These are phyloP conservation scores for Flagelloscypha sp. DNA, from an alignment of 768 basidiomycete genomes.

Conservation along the genomic window DNA sequence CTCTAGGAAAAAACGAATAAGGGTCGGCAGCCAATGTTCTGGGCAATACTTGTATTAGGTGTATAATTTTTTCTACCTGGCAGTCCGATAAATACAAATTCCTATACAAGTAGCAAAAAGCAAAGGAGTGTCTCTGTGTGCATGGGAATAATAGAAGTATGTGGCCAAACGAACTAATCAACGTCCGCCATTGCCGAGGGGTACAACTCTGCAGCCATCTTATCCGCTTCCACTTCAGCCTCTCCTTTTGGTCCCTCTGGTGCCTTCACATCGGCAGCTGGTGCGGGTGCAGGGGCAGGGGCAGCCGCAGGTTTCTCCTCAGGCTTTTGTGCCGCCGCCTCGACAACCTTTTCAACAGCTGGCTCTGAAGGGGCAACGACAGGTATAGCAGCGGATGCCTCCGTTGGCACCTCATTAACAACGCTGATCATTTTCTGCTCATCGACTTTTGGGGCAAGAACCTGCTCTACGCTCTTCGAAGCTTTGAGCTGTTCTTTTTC, in stretches of 20 bases:
- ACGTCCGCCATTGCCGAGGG: slow-evolving; percentile 18
- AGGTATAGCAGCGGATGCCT: too few species aligned
- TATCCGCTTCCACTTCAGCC: slow-evolving; percentile 41
- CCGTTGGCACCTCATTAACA: too few species aligned
- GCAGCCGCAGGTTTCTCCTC: not conserved
- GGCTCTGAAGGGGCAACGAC: slow-evolving; percentile 12
- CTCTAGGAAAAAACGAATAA: too few species aligned
- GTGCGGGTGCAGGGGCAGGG: not conserved
- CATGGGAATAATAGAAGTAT: too few species aligned
- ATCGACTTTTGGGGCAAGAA: slow-evolving; percentile 10
- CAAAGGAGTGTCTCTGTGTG: too few species aligned
- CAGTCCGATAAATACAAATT: too few species aligned
- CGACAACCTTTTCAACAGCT: slow-evolving; percentile 5
- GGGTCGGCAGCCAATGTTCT: too few species aligned
- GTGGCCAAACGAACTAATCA: too few species aligned
- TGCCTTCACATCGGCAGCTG: slow-evolving; percentile 8
- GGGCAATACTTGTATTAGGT: too few species aligned
- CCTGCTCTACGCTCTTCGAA: slow-evolving; percentile 38
- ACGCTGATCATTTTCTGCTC: slow-evolving; percentile 32
- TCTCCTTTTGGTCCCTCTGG: slow-evolving; percentile 39
- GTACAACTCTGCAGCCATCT: slow-evolving; percentile 47
- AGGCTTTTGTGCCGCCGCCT: slow-evolving; percentile 3
- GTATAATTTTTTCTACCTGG: too few species aligned
- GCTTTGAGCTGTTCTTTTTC: too few species aligned
- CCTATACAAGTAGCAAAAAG: too few species aligned